These are phyloP conservation scores for Ganoderma leucocontextum DNA, from an alignment of 1,284 basidiomycete species.

Conservation along the genomic window DNA sequence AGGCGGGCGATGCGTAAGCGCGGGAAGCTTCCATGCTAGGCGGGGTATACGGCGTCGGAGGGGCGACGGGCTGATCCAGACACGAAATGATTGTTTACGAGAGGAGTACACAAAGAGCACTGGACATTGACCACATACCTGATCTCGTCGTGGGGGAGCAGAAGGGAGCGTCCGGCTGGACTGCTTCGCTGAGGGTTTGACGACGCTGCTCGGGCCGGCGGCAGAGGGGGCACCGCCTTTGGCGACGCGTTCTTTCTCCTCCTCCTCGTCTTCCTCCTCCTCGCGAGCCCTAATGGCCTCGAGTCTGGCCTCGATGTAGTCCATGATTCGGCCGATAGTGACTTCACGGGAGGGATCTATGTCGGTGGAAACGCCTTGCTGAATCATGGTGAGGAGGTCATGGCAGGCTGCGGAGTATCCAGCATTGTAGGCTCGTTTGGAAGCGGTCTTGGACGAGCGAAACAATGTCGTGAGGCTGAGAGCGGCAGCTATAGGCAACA, in stretches of 20 bases:
- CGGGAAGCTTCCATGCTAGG: constrained; percentile 32
- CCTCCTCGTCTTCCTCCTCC: constrained; percentile 82
- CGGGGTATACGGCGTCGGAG: constrained; percentile 40
- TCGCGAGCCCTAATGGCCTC: constrained; percentile 75
- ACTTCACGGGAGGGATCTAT: constrained; percentile 47
- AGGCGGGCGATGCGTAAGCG: constrained; percentile 35
- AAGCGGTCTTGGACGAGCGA: constrained; percentile 74
- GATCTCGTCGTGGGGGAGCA: constrained; percentile 17
- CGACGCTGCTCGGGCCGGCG: constrained; percentile 28
- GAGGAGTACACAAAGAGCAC: not conserved
- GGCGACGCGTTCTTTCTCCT: constrained; percentile 57
- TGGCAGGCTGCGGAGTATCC: constrained; percentile 81
- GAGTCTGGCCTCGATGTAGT: constrained; percentile 70
- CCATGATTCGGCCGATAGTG: constrained; percentile 79
- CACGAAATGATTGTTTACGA: constrained; percentile 15
- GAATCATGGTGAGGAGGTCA: constrained; percentile 80
- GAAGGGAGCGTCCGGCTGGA: constrained; percentile 21
- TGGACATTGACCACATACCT: constrained; percentile 18
- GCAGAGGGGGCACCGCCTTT: constrained; percentile 28
- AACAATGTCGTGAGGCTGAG: constrained; percentile 84
- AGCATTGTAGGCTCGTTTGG: constrained; percentile 78
- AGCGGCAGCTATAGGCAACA: constrained; percentile 64
- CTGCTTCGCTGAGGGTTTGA: constrained; percentile 28
- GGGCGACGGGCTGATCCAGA: constrained; percentile 28
- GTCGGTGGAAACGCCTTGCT: constrained; percentile 70